These are phyloP conservation scores for Kodamaea fungicola DNA, from an alignment of 1,139 yeast species.

Conservation along the genomic window DNA sequence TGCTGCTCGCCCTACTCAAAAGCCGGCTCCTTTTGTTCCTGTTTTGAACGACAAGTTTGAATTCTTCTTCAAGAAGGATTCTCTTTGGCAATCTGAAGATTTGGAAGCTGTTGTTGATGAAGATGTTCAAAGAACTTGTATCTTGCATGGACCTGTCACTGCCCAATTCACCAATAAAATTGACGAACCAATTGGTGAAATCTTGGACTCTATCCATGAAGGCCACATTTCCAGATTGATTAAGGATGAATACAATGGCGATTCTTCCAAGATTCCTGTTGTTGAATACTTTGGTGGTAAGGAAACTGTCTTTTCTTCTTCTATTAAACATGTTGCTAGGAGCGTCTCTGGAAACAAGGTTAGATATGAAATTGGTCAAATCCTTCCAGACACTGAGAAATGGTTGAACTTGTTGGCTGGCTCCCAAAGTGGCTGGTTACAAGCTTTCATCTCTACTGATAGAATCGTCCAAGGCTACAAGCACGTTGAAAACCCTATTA, in stretches of 20 bases:
- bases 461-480: conserved; percentile 82
- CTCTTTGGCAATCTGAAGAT: conserved; percentile 98
- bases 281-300: conserved; percentile 87
- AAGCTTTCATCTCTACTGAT: conserved; percentile 77
- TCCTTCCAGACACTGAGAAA: conserved; percentile 45
- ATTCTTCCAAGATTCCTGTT: conserved; percentile 69
- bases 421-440: conserved; percentile 76
- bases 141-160: conserved; percentile 97
- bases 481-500: conserved; percentile 76
- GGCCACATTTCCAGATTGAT: conserved; percentile 78
- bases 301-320: conserved; percentile 34
- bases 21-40: conserved; percentile 98
- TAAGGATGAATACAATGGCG: conserved; percentile 67
- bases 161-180: conserved; percentile 86
- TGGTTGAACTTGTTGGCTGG: conserved; percentile 91
- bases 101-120: conserved; percentile 93
- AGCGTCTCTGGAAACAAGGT: conserved; percentile 33
- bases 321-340: conserved; percentile 25
- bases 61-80: conserved; percentile 95
- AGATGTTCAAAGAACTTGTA: conserved; percentile 98
- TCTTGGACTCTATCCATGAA: conserved; percentile 82
- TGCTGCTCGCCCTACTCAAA: conserved; percentile 81
- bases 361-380: conserved; percentile 46
- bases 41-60: conserved; percentile 92
- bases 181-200: conserved; percentile 88